Conservation (phyloP, 78 protist species). For the Planoprotostelium fungivorum region DNA sequence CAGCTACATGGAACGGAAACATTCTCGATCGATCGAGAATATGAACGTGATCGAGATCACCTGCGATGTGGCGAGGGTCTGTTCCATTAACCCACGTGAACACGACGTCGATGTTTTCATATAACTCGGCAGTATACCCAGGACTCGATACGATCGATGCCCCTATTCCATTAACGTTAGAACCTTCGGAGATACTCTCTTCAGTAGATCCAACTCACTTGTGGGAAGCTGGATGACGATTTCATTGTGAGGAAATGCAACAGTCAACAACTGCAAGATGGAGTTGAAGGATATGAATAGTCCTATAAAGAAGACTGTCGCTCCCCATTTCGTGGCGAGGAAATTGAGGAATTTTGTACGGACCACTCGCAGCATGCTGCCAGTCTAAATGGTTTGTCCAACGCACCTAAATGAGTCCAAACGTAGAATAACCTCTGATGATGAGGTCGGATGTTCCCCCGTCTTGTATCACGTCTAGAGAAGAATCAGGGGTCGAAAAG, state of each 20-base stretch:
- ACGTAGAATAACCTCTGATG: too few relatives aligned
- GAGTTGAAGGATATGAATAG: slow-evolving; percentile 42
- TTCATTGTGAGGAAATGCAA: neutral
- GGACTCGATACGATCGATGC: neutral
- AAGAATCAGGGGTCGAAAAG: too few relatives aligned
- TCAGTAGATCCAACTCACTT: neutral
- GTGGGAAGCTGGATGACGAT: neutral
- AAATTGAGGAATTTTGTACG: slow-evolving; percentile 36
- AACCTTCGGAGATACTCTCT: neutral
- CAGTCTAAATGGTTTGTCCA: too few relatives aligned
- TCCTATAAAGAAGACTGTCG: slow-evolving; percentile 34
- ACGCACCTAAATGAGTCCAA: too few relatives aligned
- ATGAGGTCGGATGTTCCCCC: too few relatives aligned
- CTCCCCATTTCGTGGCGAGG: slow-evolving; percentile 52
- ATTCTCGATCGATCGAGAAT: slow-evolving; percentile 26
- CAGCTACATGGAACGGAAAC: neutral
- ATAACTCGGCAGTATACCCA: slow-evolving; percentile 2
- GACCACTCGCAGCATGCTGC: slow-evolving; percentile 1
- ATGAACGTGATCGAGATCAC: slow-evolving; percentile 20
- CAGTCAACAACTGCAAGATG: slow-evolving; percentile 24
- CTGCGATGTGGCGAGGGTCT: slow-evolving; percentile 71
- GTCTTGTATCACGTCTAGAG: too few relatives aligned
- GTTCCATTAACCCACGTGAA: slow-evolving; percentile 98
- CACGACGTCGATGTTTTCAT: slow-evolving; percentile 84
- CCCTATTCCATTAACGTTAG: neutral